phyloP scores from a whole-genome alignment of 2,329 filamentous ascomycete species.

The Periglandula ipomoeae region DNA sequence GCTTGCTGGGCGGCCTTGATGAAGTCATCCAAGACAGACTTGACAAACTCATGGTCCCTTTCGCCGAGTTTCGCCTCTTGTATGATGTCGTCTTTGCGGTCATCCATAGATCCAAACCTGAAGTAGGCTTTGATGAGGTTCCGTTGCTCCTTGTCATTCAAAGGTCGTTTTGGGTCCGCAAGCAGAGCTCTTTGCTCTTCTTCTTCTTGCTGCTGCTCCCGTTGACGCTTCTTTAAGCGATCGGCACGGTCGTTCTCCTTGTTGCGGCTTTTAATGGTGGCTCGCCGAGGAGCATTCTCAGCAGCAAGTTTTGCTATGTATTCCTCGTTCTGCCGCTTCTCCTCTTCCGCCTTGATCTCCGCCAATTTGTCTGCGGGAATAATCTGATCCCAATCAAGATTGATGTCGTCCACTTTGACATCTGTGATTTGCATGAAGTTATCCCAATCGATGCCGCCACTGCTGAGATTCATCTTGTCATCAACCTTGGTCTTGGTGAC shows the following conservation, averaged over 20 bases:
- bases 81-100: constrained; percentile 79
- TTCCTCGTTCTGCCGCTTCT: constrained; percentile 71
- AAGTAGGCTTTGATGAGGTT: constrained; percentile 87
- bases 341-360: constrained; percentile 80
- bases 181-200: constrained; percentile 67
- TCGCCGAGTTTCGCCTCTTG: constrained; percentile 76
- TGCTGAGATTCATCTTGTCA: constrained; percentile 83
- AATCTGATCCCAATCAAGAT: constrained; percentile 93
- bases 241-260: constrained; percentile 55
- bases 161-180: constrained; percentile 76
- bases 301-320: constrained; percentile 77
- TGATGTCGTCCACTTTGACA: constrained; percentile 77
- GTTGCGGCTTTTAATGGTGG: constrained; percentile 47
- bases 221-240: constrained; percentile 57
- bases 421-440: constrained; percentile 98
- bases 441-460: constrained; percentile 75
- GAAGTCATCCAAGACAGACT: constrained; percentile 66
- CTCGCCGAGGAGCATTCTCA: constrained; percentile 75
- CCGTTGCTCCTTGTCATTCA: constrained; percentile 86
- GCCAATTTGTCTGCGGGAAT: constrained; percentile 91
- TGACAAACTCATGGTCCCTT: constrained; percentile 73
- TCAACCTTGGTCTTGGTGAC: constrained; percentile 94
- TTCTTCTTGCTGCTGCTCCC: constrained; percentile 56
- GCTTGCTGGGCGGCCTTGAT: constrained; percentile 48
- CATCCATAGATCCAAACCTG: constrained; percentile 81